Evolutionary conservation across 1,284 basidiomycete species (phyloP).

Genomic region (Heterobasidion annosum): DNA sequence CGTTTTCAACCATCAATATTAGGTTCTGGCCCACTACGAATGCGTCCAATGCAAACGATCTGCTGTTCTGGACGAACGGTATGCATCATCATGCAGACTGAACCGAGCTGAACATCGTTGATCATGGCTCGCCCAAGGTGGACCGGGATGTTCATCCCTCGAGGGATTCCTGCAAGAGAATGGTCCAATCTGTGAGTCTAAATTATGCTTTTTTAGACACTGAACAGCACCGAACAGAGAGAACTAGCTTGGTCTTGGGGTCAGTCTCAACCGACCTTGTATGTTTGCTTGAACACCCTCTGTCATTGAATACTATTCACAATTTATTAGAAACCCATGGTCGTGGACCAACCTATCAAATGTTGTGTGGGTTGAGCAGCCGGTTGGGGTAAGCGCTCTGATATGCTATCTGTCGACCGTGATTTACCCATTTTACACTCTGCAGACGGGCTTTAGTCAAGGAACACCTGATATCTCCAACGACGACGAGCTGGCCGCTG

Average conservation of each 20-base stretch:
- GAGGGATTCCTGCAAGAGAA: constrained; percentile 43
- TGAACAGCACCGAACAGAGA: not conserved
- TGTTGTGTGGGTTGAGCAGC: constrained; percentile 42
- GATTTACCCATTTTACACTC: not conserved
- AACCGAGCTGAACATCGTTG: not conserved
- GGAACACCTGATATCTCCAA: constrained; percentile 24
- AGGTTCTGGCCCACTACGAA: constrained; percentile 42
- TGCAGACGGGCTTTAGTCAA: constrained; percentile 26
- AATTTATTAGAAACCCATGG: constrained; percentile 18
- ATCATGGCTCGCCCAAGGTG: constrained; percentile 21
- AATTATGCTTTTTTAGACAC: not conserved
- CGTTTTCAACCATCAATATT: not conserved
- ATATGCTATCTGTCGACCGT: not conserved
- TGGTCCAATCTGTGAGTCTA: constrained; percentile 27
- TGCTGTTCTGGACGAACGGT: constrained; percentile 38
- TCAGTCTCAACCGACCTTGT: constrained; percentile 39
- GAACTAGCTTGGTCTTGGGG: constrained; percentile 45
- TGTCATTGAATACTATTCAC: not conserved
- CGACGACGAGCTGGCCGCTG: constrained; percentile 27
- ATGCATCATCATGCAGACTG: not conserved
- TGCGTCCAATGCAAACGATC: constrained; percentile 33
- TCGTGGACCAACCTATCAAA: constrained; percentile 36
- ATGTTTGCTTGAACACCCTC: constrained; percentile 8
- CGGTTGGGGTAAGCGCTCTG: constrained; percentile 31
- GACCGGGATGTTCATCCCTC: constrained; percentile 36